A percentile compares a stretch with the other conserved stretches of the same genome.
Evolutionary conservation across 768 basidiomycete genomes (phyloP).

Genomic region (Erythrobasidium yunnanense): DNA sequence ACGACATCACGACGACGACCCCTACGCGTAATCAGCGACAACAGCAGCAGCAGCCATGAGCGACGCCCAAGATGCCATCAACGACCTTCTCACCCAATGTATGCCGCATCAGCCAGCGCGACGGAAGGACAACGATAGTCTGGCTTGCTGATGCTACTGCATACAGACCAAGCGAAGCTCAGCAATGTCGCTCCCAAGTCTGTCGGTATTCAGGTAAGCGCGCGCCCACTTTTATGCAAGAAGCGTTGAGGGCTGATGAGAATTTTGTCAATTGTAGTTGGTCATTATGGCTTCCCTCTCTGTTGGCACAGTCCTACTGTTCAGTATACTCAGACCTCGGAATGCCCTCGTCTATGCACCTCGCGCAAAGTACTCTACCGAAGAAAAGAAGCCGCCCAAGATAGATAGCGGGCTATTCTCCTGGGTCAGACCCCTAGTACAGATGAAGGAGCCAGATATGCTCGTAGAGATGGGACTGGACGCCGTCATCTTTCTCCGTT

Average conservation of each 20-base stretch:
- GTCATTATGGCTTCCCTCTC: neutral
- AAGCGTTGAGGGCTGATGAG: neutral
- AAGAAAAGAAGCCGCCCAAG: conserved; percentile 21
- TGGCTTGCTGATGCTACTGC: neutral
- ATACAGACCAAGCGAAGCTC: conserved; percentile 7
- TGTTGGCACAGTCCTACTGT: conserved; percentile 6
- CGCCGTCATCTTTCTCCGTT: conserved; percentile 82
- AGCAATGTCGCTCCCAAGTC: conserved; percentile 10
- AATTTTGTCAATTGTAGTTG: neutral
- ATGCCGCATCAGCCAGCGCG: no score
- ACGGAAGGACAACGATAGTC: no score
- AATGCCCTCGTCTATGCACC: conserved; percentile 22
- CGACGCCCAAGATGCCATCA: conserved; percentile 19
- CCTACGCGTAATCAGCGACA: neutral
- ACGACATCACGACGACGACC: neutral
- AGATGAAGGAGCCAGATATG: conserved; percentile 32
- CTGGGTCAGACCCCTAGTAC: conserved; percentile 31
- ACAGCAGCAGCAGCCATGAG: no score
- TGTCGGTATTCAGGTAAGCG: conserved; percentile 15
- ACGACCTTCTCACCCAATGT: conserved; percentile 14
- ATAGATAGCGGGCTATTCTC: conserved; percentile 19
- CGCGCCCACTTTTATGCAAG: neutral
- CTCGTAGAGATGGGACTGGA: conserved; percentile 75
- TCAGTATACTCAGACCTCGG: conserved; percentile 13
- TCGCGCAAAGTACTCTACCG: conserved; percentile 19